phyloP scores from a whole-genome alignment of 192 early-diverging fungal species.

The Ambispora gerdemannii region DNA sequence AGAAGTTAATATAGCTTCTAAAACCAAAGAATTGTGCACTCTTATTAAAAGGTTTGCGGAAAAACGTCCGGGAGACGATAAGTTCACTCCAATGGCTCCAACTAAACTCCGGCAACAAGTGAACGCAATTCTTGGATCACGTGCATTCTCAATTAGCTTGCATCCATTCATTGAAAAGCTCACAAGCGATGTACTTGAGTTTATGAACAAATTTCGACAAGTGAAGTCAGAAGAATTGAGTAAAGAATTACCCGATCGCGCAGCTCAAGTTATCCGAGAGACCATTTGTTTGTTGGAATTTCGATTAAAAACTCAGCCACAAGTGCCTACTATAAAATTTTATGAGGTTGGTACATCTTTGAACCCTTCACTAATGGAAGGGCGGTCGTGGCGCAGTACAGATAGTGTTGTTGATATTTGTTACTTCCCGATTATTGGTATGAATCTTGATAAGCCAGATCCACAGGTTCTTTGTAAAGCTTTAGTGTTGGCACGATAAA shows the following conservation, averaged over 20 bases:
- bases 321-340: background rate
- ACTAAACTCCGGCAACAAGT: constrained; percentile 20
- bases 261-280: background rate
- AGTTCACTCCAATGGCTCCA: background rate
- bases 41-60: background rate
- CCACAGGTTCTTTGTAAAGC: background rate
- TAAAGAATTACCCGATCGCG: background rate
- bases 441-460: background rate
- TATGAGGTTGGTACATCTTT: background rate
- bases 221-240: background rate
- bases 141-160: background rate
- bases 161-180: background rate
- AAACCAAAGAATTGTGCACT: background rate
- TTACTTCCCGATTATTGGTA: background rate
- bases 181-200: background rate
- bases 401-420: background rate
- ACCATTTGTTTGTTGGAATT: background rate
- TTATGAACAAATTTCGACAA: background rate
- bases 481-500: no score
- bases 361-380: background rate
- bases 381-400: background rate
- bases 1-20: background rate
- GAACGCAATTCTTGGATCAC: background rate
- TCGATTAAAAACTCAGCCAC: background rate
- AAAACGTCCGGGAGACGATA: background rate